phyloP scores from a whole-genome alignment of 768 basidiomycete species.

The Lactarius pseudohatsudake region DNA sequence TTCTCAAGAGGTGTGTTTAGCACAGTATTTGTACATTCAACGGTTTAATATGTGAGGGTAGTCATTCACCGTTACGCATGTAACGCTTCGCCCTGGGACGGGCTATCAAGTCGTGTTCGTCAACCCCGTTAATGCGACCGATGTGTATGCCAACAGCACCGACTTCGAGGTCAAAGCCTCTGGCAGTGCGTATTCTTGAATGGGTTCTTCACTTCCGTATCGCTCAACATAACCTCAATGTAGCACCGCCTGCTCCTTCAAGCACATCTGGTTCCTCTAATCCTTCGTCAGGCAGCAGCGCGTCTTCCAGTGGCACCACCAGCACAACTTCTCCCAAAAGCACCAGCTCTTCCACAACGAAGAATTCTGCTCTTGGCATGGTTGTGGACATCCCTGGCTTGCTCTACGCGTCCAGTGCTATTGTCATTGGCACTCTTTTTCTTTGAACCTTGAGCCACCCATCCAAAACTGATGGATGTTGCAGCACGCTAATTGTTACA shows the following conservation, averaged over 20 bases:
- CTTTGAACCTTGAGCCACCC: constrained; percentile 9
- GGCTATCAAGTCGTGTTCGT: constrained; percentile 41
- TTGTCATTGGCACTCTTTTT: constrained; percentile 15
- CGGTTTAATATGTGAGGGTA: constrained; percentile 30
- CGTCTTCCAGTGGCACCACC: constrained; percentile 3
- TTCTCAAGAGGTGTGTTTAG: constrained; percentile 31
- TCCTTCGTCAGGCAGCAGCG: background rate
- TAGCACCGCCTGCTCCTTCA: constrained; percentile 23
- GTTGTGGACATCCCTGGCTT: constrained; percentile 4
- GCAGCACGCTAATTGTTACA: background rate
- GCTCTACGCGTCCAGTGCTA: constrained; percentile 13
- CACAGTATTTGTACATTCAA: constrained; percentile 1
- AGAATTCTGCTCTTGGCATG: constrained; percentile 6
- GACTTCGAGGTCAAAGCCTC: constrained; percentile 39
- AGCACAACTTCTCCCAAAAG: constrained; percentile 10
- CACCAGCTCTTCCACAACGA: constrained; percentile 12
- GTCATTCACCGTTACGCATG: constrained; percentile 36
- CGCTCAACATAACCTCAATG: constrained; percentile 3
- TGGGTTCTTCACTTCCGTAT: background rate
- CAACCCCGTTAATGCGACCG: constrained; percentile 35
- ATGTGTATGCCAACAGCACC: constrained; percentile 37
- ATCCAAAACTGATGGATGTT: background rate
- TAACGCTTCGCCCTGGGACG: constrained; percentile 35
- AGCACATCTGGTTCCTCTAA: background rate
- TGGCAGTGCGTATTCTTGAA: constrained; percentile 38